Percentiles rank a stretch among this genome's conserved stretches.
Conservation (phyloP, 441 rosid species). For the Erysimum cheiri region DNA sequence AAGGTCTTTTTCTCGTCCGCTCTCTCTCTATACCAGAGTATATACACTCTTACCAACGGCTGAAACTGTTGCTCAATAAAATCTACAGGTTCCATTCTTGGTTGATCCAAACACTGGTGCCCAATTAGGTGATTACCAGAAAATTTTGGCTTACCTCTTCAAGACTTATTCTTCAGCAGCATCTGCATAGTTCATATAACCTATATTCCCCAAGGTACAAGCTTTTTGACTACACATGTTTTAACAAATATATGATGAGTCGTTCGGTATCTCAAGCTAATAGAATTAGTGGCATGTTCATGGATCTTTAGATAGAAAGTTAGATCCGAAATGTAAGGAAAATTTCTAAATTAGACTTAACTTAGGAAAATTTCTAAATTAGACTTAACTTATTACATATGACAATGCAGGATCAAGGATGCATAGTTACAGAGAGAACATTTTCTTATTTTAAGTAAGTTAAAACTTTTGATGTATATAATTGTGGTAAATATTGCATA, state of each 20-base stretch:
- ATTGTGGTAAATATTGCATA: slow-evolving; percentile 6
- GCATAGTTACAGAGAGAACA: background rate
- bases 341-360: background rate
- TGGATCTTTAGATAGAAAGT: background rate
- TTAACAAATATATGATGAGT: background rate
- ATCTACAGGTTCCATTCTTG: slow-evolving; percentile 70
- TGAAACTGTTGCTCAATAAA: slow-evolving; percentile 12
- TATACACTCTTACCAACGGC: slow-evolving; percentile 5
- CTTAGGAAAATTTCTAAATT: too few relatives aligned
- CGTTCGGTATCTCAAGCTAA: background rate
- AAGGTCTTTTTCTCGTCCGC: slow-evolving; percentile 53
- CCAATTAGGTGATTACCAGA: slow-evolving; percentile 62
- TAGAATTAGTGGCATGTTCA: background rate
- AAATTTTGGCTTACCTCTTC: slow-evolving; percentile 72
- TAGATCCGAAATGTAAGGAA: background rate
- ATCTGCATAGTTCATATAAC: slow-evolving; percentile 40
- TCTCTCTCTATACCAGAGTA: background rate
- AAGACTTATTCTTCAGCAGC: slow-evolving; percentile 58
- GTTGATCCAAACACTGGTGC: slow-evolving; percentile 82
- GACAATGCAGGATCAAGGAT: background rate
- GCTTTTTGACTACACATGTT: background rate
- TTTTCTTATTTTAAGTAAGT: background rate
- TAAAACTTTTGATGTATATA: slow-evolving; percentile 9
- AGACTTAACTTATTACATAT: too few relatives aligned
- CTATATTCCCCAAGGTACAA: slow-evolving; percentile 22